Percentiles rank a stretch among this genome's conserved stretches.
Evolutionary conservation across 768 basidiomycete species (phyloP).

Genomic region (Neoboletus subvelutipes): DNA sequence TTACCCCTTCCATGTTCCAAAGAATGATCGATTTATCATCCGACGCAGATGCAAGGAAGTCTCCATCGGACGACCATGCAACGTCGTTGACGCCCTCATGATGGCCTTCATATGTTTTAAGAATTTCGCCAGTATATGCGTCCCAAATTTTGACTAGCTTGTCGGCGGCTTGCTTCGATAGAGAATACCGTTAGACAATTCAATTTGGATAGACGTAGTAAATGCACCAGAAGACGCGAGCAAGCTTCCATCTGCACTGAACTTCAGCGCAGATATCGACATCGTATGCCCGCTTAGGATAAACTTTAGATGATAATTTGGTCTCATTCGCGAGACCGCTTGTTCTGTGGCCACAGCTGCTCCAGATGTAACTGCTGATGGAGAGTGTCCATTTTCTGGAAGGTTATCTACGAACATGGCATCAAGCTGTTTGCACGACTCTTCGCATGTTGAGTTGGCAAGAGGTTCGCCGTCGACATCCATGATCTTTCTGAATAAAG

Average conservation of each 20-base stretch:
- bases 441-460: neutral
- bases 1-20: slow-evolving; percentile 74
- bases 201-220: slow-evolving; percentile 4
- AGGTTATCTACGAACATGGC: slow-evolving; percentile 7
- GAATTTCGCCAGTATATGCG: slow-evolving; percentile 64
- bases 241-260: slow-evolving; percentile 79
- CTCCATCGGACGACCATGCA: slow-evolving; percentile 82
- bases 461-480: slow-evolving; percentile 10
- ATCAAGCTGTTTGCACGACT: slow-evolving; percentile 10
- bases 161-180: slow-evolving; percentile 72
- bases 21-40: slow-evolving; percentile 89
- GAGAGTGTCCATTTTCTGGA: slow-evolving; percentile 1
- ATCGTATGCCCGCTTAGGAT: slow-evolving; percentile 80
- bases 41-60: slow-evolving; percentile 86
- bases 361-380: neutral
- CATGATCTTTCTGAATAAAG: slow-evolving; percentile 10
- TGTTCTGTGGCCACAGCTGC: neutral
- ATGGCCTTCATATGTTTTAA: slow-evolving; percentile 73
- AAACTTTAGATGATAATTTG: slow-evolving; percentile 58
- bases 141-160: slow-evolving; percentile 83
- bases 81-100: slow-evolving; percentile 85
- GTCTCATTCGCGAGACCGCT: slow-evolving; percentile 21
- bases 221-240: slow-evolving; percentile 83
- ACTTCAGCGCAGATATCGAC: slow-evolving; percentile 83
- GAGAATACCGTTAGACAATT: slow-evolving; percentile 22